Percentiles rank a stretch among this genome's conserved stretches.
Evolutionary conservation across 1,139 yeast species (phyloP).

Genomic region (Geotrichum citri-aurantii): DNA sequence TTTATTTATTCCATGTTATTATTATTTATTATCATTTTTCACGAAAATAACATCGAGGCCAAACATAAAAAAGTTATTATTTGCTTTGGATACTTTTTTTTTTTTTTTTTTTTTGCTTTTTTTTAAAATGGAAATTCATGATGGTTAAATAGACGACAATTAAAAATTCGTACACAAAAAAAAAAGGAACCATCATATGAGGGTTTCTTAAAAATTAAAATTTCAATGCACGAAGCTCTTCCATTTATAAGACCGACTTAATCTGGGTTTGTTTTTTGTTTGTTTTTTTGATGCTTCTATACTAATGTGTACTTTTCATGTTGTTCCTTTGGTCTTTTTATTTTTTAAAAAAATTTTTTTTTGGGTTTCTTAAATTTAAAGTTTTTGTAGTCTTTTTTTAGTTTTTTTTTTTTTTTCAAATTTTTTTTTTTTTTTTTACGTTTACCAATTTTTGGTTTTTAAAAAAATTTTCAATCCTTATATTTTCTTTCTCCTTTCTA

Average conservation of each 20-base stretch:
- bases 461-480: background rate
- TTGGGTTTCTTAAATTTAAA: background rate
- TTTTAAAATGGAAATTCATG: no score
- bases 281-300: background rate
- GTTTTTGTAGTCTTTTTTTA: background rate
- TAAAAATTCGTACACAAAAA: no score
- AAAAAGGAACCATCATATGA: background rate
- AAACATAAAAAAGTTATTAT: no score
- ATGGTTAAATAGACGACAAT: no score
- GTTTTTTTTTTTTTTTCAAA: background rate
- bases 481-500: background rate
- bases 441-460: background rate
- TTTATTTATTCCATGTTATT: no score
- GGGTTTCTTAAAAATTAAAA: background rate
- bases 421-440: background rate
- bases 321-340: background rate
- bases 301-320: background rate
- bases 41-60: no score
- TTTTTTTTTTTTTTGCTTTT: no score
- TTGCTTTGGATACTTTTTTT: no score
- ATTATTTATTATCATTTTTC: no score
- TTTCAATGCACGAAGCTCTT: background rate
- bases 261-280: no score
- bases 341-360: background rate
- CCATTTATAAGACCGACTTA: background rate